phyloP scores from a whole-genome alignment of 345 rosid species.

The Dipteronia sinensis region DNA sequence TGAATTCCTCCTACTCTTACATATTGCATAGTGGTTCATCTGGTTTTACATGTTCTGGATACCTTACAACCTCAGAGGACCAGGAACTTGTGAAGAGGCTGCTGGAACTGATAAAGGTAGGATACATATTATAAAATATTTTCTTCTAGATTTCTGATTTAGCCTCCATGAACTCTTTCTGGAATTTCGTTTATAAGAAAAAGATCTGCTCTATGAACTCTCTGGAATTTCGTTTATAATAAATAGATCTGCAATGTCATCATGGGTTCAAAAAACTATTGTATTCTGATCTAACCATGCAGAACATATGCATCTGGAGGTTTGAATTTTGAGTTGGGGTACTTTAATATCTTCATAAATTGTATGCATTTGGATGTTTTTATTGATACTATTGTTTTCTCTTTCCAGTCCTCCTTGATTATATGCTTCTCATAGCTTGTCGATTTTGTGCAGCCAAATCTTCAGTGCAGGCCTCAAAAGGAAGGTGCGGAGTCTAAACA shows the following conservation, averaged over 20 bases:
- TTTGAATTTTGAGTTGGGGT: constrained; percentile 11
- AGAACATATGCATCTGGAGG: not conserved
- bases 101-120: constrained; percentile 95
- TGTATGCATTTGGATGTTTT: constrained; percentile 6
- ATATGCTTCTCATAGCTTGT: constrained; percentile 24
- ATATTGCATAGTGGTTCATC: constrained; percentile 78
- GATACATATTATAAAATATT: constrained; percentile 20
- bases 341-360: not conserved
- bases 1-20: constrained; percentile 91
- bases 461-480: constrained; percentile 76
- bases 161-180: not conserved
- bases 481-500: constrained; percentile 93
- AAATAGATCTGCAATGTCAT: not conserved
- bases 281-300: not conserved
- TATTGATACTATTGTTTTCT: constrained; percentile 9
- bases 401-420: constrained; percentile 7
- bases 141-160: constrained; percentile 15
- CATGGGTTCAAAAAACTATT: constrained; percentile 1
- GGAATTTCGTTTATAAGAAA: no score
- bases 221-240: constrained; percentile 3
- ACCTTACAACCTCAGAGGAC: constrained; percentile 70
- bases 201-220: no score
- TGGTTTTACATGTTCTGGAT: constrained; percentile 91
- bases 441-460: constrained; percentile 69
- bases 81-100: constrained; percentile 89